A percentile compares a stretch with the other conserved stretches of the same genome.
phyloP scores from a whole-genome alignment of 192 early-diverging fungal genomes.

The Neocallimastix lanati region DNA sequence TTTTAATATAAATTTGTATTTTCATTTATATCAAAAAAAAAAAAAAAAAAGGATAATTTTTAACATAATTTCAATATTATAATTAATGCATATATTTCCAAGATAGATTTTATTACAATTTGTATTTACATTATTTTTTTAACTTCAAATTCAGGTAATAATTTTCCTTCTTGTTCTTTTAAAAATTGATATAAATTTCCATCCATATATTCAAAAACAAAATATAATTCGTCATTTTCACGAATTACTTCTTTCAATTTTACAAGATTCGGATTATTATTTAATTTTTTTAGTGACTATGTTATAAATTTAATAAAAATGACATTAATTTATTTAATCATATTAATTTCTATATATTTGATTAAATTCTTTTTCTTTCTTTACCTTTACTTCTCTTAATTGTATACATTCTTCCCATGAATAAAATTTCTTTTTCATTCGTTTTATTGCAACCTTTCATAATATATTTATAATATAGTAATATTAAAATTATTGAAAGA shows the following conservation, averaged over 20 bases:
- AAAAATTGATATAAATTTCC: conserved; percentile 86
- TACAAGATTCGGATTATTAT: conserved; percentile 70
- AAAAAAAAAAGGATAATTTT: too few relatives aligned
- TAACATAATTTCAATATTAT: too few relatives aligned
- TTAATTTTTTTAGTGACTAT: conserved; percentile 50
- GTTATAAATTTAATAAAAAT: neutral
- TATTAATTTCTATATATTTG: neutral
- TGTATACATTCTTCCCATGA: conserved; percentile 48
- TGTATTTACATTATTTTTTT: conserved; percentile 65
- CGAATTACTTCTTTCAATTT: conserved; percentile 67
- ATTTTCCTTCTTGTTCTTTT: conserved; percentile 44
- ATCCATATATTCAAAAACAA: conserved; percentile 93
- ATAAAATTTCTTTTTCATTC: conserved; percentile 69
- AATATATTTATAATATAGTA: too few relatives aligned
- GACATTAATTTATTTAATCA: neutral
- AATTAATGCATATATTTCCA: too few relatives aligned
- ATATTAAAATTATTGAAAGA: too few relatives aligned
- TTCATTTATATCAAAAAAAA: too few relatives aligned
- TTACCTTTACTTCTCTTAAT: conserved; percentile 61
- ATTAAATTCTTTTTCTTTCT: neutral
- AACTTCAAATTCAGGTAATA: conserved; percentile 44
- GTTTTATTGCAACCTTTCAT: conserved; percentile 67
- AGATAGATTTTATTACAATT: too few relatives aligned
- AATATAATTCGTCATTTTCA: conserved; percentile 65
- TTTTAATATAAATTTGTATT: conserved; percentile 12